Base-by-base conservation (phyloP, 2,329 filamentous ascomycete genomes). In the Balansia obtecta region DNA sequence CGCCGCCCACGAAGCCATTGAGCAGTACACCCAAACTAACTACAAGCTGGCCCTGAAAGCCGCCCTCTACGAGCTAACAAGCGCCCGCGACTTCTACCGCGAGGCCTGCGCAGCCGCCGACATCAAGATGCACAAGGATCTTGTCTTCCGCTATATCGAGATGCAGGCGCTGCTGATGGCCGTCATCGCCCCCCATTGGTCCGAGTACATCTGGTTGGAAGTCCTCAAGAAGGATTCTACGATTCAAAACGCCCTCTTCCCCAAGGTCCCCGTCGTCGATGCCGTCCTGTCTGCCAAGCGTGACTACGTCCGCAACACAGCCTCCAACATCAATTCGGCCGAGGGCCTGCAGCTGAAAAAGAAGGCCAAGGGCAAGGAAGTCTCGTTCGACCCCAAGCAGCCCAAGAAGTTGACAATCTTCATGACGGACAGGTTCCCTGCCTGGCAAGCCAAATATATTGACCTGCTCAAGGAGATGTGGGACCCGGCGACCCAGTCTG, bases 141-240 rank as follows among this genome's bases (percentile, higher is more conserved):
- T 94, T 11, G 76, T 91, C 33, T 71, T 80, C 58, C 80, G 83
- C 58, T 98, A 93, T 68, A 82, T 95, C 57, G 85, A 94, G 69
- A 76, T 94, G 18, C 91, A 96, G 67, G 83, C 86, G 44, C 76
- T 95, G 47, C 75, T 96, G 61, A 72, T 97, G 58, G 78, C 85
- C 3, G 86, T 89, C 48, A 83, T 97, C 55, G 84, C 91, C 2
- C 91, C 93, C 52, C 93, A 98, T 69, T 97, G 89, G 85, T 76
- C 88, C 45, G 93, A 98, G 64, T 86, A 95, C 68, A 82, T 98
- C 63, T 97, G 89, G 88, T 80, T 86, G 50, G 91, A 97, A 68
- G 81, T 97, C 2, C 80, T 98, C 53, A 80, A 85, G 64, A 89
- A 87, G 72, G 66, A 78, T 37, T 70, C 75, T 50, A 86, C 85